Percentiles rank a stretch among this genome's conserved stretches.
Evolutionary conservation across 2,329 filamentous ascomycete species (phyloP).

Genomic region (Anthostomella pinea): DNA sequence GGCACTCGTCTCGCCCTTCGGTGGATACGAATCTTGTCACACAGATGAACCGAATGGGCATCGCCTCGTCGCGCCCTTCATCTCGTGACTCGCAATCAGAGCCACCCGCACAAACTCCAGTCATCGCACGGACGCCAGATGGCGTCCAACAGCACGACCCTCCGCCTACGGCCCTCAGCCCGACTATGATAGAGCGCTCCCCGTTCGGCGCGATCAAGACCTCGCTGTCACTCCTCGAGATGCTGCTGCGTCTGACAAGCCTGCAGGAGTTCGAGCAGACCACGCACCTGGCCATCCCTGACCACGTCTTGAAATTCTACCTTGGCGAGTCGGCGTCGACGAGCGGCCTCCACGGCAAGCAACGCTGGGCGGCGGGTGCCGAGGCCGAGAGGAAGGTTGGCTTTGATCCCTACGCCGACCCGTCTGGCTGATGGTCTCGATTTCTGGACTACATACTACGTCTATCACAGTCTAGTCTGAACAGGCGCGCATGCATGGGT

Average conservation of each 20-base stretch:
- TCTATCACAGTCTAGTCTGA: no score
- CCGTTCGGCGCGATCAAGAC: slow-evolving; percentile 52
- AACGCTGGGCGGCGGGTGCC: slow-evolving; percentile 41
- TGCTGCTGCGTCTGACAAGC: slow-evolving; percentile 79
- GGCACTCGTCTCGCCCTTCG: slow-evolving; percentile 18
- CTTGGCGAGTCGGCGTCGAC: slow-evolving; percentile 58
- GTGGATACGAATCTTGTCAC: slow-evolving; percentile 29
- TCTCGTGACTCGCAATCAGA: slow-evolving; percentile 16
- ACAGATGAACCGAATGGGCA: slow-evolving; percentile 41
- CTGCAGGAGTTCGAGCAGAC: slow-evolving; percentile 90
- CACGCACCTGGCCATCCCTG: slow-evolving; percentile 84
- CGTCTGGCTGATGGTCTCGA: slow-evolving; percentile 5
- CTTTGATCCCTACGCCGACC: slow-evolving; percentile 55
- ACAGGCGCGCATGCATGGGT: no score
- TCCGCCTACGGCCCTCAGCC: slow-evolving; percentile 4
- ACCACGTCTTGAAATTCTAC: slow-evolving; percentile 88
- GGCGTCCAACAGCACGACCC: slow-evolving; percentile 10
- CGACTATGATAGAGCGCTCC: slow-evolving; percentile 38
- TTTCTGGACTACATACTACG: not conserved
- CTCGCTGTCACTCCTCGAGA: slow-evolving; percentile 76
- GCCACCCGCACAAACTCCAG: no score
- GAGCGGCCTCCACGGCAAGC: slow-evolving; percentile 47
- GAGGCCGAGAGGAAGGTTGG: slow-evolving; percentile 50
- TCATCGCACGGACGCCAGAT: no score
- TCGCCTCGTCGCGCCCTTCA: slow-evolving; percentile 33